Evolutionary conservation across 108 stramenopile genomes (phyloP), one percentile per base, ranked within the genome.

Genomic region (Asterionellopsis glacialis): DNA sequence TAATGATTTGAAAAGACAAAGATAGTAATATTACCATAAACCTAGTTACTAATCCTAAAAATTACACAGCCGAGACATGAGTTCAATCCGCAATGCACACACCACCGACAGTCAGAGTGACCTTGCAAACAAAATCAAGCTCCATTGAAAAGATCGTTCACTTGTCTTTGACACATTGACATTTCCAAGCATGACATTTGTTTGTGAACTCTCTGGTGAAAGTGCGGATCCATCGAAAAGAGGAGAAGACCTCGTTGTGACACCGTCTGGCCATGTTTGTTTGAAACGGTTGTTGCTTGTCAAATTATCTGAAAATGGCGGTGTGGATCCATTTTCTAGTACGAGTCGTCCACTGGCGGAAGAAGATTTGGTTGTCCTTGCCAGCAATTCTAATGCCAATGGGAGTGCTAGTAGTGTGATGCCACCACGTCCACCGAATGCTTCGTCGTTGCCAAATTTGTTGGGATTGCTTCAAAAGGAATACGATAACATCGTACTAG

Each of bases 401-500:
- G 39, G 49, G 53, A 40, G 41, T 53, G 47, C 60, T 51, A 22
- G 70, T 59, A 44, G 69, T 75, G n/a, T n/a, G n/a, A 45, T 73
- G 23, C 88, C 85, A 16, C 83, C 86, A 19, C 74, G 81, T 41
- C 74, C 84, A 27, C 33, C 33, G 33, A 71, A 66, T 15, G 70
- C 77, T 11, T 70, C 86, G 13, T 84, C 85, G 5, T 57, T 95
- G 40, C 87, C 93, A 11, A 56, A 49, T 44, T 41, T 93, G 9
- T 64, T 96, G 25, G 43, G 57, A 11, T 33, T 69, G n/a, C 51
- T 97, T 41, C 85, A 91, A 51, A 67, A 45, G 10, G 95, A 98
- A 74, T 96, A 95, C 69, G 95, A 96, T 61, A 78, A 85, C 7
- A 47, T 95, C 18, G 70, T 95, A 19, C 64, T 98, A 41, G 97